Percentiles rank a stretch among this genome's conserved stretches.
Conservation (phyloP, 2,329 filamentous ascomycete species). For the Daldinia sp. region DNA sequence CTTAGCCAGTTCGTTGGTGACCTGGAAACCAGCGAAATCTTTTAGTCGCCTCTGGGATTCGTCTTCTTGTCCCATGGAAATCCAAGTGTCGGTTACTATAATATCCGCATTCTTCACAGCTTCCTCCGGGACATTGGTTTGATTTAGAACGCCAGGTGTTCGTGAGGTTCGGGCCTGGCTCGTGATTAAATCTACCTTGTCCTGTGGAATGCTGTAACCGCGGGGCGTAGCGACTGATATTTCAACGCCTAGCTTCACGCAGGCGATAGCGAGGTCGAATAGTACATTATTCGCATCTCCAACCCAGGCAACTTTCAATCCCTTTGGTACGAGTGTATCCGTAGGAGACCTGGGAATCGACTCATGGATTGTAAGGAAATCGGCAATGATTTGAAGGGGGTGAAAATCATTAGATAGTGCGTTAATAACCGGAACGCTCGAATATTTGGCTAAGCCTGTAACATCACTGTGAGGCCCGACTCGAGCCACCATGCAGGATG, state of each 20-base stretch:
- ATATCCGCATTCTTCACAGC: constrained; percentile 88
- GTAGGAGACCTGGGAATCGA: constrained; percentile 67
- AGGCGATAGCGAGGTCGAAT: constrained; percentile 90
- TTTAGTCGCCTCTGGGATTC: constrained; percentile 82
- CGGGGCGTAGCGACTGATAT: constrained; percentile 87
- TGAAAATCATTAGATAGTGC: constrained; percentile 92
- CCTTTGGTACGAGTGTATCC: constrained; percentile 74
- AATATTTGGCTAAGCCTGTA: constrained; percentile 75
- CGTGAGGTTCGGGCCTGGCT: constrained; percentile 69
- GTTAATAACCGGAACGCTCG: constrained; percentile 85
- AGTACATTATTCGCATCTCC: constrained; percentile 98
- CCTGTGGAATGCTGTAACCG: constrained; percentile 82
- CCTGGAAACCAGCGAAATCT: constrained; percentile 90
- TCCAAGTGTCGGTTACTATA: constrained; percentile 96
- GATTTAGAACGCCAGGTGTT: constrained; percentile 73
- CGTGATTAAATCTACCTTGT: constrained; percentile 80
- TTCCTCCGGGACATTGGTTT: constrained; percentile 86
- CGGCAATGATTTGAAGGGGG: constrained; percentile 92
- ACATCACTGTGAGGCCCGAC: constrained; percentile 84
- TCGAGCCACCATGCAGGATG: constrained; percentile 83
- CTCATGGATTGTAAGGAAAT: constrained; percentile 92
- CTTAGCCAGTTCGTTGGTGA: constrained; percentile 86
- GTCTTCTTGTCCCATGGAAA: constrained; percentile 96
- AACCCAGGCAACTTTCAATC: constrained; percentile 94
- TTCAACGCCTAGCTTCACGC: constrained; percentile 87